Conservation (phyloP, 1,284 basidiomycete species). For the Thecaphora thlaspeos region DNA sequence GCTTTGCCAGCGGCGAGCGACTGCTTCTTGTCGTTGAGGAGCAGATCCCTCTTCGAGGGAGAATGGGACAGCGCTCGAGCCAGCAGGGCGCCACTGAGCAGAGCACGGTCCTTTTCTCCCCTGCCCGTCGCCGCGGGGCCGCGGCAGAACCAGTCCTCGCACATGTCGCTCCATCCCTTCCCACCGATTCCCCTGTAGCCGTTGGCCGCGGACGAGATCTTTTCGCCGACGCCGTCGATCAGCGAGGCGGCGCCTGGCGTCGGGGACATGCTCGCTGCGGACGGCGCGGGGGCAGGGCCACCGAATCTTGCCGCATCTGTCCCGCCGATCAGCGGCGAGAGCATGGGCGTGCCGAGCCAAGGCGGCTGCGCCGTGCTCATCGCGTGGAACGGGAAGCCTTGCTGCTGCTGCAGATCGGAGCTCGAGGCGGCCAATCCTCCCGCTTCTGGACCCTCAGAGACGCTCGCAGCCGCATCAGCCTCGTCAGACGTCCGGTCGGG, state of each 20-base stretch:
- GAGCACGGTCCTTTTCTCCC: constrained; percentile 14
- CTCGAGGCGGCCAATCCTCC: no score
- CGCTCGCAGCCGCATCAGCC: constrained; percentile 3
- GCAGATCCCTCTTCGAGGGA: constrained; percentile 8
- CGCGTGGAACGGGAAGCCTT: constrained; percentile 5
- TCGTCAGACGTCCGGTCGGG: no score
- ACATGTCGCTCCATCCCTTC: constrained; percentile 57
- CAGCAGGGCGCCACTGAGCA: constrained; percentile 26
- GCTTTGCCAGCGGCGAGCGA: no score
- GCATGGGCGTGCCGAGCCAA: constrained; percentile 8
- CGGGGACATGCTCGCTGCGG: no score
- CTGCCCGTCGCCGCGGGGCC: constrained; percentile 18
- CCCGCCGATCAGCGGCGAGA: constrained; percentile 30
- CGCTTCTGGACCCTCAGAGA: no score
- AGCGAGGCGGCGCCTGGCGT: not conserved
- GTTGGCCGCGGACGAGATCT: not conserved
- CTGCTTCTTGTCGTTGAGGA: not conserved
- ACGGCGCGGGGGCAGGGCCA: no score
- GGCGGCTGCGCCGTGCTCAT: constrained; percentile 11
- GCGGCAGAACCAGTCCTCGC: constrained; percentile 58
- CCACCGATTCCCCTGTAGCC: constrained; percentile 31
- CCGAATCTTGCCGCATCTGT: constrained; percentile 14
- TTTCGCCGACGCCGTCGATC: not conserved
- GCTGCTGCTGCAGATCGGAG: not conserved
- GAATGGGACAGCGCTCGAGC: constrained; percentile 24